phyloP scores from a whole-genome alignment of 768 basidiomycete species.

The Mycena venus region DNA sequence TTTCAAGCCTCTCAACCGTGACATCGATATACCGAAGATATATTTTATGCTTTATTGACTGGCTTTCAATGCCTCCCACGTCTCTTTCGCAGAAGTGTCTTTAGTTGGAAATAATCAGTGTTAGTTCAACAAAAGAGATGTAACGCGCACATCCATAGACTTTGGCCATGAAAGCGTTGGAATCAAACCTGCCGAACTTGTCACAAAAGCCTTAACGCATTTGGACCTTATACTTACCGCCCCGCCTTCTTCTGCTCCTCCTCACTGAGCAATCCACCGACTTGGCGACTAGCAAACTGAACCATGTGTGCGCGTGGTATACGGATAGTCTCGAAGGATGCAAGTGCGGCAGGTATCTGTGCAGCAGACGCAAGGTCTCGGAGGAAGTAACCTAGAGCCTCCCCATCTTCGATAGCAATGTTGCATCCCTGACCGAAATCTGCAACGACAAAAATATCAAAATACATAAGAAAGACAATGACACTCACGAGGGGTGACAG shows the following conservation, averaged over 20 bases:
- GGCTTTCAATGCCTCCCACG: neutral
- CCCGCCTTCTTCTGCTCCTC: conserved; percentile 21
- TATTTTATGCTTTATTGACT: neutral
- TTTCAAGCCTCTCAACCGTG: too few relatives aligned
- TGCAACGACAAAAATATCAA: too few relatives aligned
- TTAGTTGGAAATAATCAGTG: neutral
- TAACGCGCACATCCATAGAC: conserved; percentile 24
- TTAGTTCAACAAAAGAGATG: neutral
- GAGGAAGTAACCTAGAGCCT: conserved; percentile 48
- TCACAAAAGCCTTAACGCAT: neutral
- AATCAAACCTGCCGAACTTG: conserved; percentile 9
- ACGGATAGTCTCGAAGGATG: conserved; percentile 18
- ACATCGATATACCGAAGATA: neutral
- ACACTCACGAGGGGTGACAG: conserved; percentile 25
- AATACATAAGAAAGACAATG: neutral
- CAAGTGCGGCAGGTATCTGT: conserved; percentile 15
- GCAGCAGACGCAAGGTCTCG: neutral
- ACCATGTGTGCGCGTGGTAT: conserved; percentile 28
- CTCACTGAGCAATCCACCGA: conserved; percentile 15
- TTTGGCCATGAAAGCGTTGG: conserved; percentile 12
- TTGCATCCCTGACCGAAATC: conserved; percentile 46
- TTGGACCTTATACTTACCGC: conserved; percentile 9
- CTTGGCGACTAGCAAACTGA: conserved; percentile 29
- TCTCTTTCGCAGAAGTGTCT: conserved; percentile 12
- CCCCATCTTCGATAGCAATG: conserved; percentile 50